Conservation (phyloP, 768 basidiomycete species). For the Boletus bicolor region DNA sequence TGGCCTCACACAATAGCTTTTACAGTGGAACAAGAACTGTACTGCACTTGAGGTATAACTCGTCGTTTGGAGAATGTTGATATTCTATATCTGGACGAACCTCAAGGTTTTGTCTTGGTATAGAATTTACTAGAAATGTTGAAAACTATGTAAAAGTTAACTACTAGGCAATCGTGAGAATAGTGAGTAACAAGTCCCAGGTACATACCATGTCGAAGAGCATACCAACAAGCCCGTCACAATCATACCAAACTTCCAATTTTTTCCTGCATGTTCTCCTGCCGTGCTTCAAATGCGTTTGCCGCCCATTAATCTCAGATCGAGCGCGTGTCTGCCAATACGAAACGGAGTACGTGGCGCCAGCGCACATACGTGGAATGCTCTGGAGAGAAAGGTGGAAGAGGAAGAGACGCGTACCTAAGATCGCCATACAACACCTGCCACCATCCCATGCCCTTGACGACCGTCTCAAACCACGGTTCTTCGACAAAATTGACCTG, state of each 20-base stretch:
- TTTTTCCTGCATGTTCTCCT: too few species aligned
- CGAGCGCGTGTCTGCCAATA: slow-evolving; percentile 62
- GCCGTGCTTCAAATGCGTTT: slow-evolving; percentile 35
- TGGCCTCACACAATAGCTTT: background rate
- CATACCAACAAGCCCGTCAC: too few species aligned
- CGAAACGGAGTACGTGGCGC: background rate
- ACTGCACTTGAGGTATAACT: background rate
- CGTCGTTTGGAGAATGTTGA: background rate
- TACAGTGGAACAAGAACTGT: background rate
- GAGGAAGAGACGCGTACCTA: slow-evolving; percentile 40
- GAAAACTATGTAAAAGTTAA: too few species aligned
- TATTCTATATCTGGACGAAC: too few species aligned
- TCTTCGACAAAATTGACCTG: slow-evolving; percentile 15
- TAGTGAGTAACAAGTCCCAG: too few species aligned
- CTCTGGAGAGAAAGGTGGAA: background rate
- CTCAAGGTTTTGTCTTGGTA: too few species aligned
- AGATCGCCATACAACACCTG: slow-evolving; percentile 67
- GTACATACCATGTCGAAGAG: too few species aligned
- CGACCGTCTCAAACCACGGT: slow-evolving; percentile 57
- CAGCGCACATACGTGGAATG: background rate
- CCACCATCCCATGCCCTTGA: slow-evolving; percentile 83
- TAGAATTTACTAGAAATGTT: too few species aligned
- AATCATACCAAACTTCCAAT: too few species aligned
- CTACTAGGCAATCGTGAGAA: too few species aligned
- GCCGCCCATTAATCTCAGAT: slow-evolving; percentile 70